A percentile compares a stretch with the other conserved stretches of the same genome.
These are phyloP conservation scores for Talaromyces islandicus DNA, from an alignment of 2,329 filamentous ascomycete species.

Conservation along the genomic window DNA sequence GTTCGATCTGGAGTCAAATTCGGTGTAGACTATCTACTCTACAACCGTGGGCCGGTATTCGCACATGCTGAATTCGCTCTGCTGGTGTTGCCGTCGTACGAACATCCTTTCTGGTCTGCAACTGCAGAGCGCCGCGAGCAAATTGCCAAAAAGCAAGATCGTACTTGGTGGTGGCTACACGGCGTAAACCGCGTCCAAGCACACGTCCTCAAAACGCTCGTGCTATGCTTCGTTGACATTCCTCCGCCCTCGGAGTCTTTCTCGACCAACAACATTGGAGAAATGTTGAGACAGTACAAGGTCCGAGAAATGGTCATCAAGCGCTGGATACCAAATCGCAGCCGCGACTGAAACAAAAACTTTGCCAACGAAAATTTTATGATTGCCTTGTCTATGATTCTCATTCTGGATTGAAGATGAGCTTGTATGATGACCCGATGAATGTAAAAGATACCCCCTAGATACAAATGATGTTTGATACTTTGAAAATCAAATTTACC, in stretches of 20 bases:
- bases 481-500: background rate
- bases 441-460: slow-evolving; percentile 10
- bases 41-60: slow-evolving; percentile 88
- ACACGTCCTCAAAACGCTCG: slow-evolving; percentile 83
- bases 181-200: slow-evolving; percentile 82
- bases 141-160: slow-evolving; percentile 42
- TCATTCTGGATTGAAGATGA: background rate
- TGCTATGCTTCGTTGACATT: slow-evolving; percentile 86
- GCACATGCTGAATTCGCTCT: slow-evolving; percentile 91
- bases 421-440: slow-evolving; percentile 8
- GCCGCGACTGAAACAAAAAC: slow-evolving; percentile 46
- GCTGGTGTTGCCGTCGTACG: slow-evolving; percentile 77
- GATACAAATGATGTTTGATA: background rate
- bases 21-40: slow-evolving; percentile 88
- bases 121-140: slow-evolving; percentile 44
- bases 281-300: slow-evolving; percentile 62
- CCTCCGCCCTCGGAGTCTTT: slow-evolving; percentile 58
- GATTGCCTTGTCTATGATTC: background rate
- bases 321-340: slow-evolving; percentile 80
- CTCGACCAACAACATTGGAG: slow-evolving; percentile 50
- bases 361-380: background rate
- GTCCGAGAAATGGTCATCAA: slow-evolving; percentile 75
- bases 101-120: slow-evolving; percentile 62
- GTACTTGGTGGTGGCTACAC: slow-evolving; percentile 59
- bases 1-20: slow-evolving; percentile 91